Evolutionary conservation across 495 filamentous ascomycete genomes (phyloP).

Genomic region (Trichoderma parareesei): DNA sequence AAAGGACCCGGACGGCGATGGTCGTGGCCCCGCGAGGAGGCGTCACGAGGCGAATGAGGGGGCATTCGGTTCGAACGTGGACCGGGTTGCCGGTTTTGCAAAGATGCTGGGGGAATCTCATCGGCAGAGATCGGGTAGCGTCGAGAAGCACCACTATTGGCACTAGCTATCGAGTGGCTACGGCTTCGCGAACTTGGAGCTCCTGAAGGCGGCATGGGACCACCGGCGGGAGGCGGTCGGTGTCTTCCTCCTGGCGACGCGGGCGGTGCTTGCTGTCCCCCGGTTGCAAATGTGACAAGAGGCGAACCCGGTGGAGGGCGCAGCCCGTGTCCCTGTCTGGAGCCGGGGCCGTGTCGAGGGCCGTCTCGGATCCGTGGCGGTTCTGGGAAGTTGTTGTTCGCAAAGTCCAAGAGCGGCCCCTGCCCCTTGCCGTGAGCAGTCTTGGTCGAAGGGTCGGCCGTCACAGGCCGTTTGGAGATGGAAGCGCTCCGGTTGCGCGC

Average conservation of each 20-base stretch:
- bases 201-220: neutral
- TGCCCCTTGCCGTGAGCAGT: neutral
- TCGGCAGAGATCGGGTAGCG: neutral
- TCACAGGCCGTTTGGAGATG: neutral
- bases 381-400: neutral
- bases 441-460: neutral
- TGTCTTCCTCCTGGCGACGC: slow-evolving; percentile 4
- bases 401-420: neutral
- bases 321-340: slow-evolving; percentile 52
- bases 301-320: slow-evolving; percentile 41
- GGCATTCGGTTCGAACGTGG: neutral
- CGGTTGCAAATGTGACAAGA: slow-evolving; percentile 49
- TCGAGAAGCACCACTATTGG: neutral
- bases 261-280: neutral
- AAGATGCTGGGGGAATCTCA: neutral
- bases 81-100: neutral
- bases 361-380: neutral
- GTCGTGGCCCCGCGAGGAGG: neutral
- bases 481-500: slow-evolving; percentile 1
- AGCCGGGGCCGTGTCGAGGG: neutral
- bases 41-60: neutral
- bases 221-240: neutral
- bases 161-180: slow-evolving; percentile 1
- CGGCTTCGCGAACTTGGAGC: slow-evolving; percentile 15
- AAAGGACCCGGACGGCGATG: neutral